Evolutionary conservation across 2,329 filamentous ascomycete genomes (phyloP), one percentile per base, ranked within the genome.

Genomic region (Botrytis pseudocinerea): DNA sequence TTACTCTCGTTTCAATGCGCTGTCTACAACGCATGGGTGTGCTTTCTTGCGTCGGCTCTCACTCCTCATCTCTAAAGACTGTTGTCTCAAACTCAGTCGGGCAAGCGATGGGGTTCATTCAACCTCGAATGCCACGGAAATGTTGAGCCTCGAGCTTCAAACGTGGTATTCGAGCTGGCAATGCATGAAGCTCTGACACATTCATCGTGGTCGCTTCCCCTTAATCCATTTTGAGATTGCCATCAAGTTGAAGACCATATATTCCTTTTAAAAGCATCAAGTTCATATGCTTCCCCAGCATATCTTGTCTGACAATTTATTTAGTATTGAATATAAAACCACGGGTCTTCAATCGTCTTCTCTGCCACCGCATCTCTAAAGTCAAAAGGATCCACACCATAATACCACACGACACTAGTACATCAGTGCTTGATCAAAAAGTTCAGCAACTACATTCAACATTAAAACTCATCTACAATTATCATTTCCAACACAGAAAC

Each of bases 111-210:
- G 20, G 32, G 28, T 54, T 51, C 32, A 8, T 32, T 35, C 20
- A 65, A 35, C 62, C 35, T 40, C 46, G 18, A 32, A 64, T 10
- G 14, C 69, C 38, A 64, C 54, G 8, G 18, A 42, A n/a, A 25
- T 48, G 16, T 48, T 38, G n/a, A 44, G 16, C n/a, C 48, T 14
- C 16, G 35, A 40, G 25, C 16, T 40, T 42, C 40, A 57, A 35
- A 51, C 32, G 69, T 63, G 57, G 42, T 64, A n/a, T 12, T 48
- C 32, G 44, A 64, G 69, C 59, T 71, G 59, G 69, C 59, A 65
- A 65, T 65, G 69, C 69, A 38, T 64, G 35, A 40, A 51, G 40
- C 25, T 64, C 35, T 25, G 32, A 20, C 18, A 46, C 32, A 25
- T 40, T 62, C 38, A 5, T 40, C 22, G 9, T 32, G 18, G 38